phyloP scores from a whole-genome alignment of 495 filamentous ascomycete species.

The Diplogelasinospora grovesii region DNA sequence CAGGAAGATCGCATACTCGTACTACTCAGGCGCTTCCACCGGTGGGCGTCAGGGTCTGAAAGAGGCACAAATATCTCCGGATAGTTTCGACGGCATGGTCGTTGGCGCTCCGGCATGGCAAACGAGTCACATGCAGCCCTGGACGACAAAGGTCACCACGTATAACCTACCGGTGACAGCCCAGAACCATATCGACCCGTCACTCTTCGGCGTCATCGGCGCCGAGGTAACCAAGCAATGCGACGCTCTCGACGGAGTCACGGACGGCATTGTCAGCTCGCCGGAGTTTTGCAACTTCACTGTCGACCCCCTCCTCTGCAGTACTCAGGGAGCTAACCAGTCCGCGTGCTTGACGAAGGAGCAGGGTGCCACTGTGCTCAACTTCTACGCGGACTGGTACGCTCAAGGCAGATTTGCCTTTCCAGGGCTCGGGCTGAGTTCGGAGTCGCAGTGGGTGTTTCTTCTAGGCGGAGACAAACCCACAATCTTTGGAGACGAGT shows the following conservation, averaged over 20 bases:
- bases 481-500: constrained; percentile 34
- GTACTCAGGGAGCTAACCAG: constrained; percentile 19
- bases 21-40: constrained; percentile 51
- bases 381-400: constrained; percentile 47
- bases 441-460: constrained; percentile 35
- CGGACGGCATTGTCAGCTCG: constrained; percentile 56
- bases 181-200: constrained; percentile 41
- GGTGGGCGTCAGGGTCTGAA: constrained; percentile 51
- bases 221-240: constrained; percentile 56
- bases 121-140: constrained; percentile 37
- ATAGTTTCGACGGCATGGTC: constrained; percentile 58
- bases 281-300: constrained; percentile 50
- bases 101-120: constrained; percentile 52
- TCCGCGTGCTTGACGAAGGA: constrained; percentile 43
- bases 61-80: constrained; percentile 37
- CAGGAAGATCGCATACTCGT: constrained; percentile 32
- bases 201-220: constrained; percentile 38
- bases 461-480: constrained; percentile 29
- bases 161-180: constrained; percentile 32
- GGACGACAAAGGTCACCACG: constrained; percentile 23
- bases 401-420: constrained; percentile 47
- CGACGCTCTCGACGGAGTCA: constrained; percentile 53
- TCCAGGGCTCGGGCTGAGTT: constrained; percentile 40
- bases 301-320: constrained; percentile 45
- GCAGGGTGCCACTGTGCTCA: constrained; percentile 45